These are phyloP conservation scores for Hirsutella rhossiliensis DNA, from an alignment of 2,329 filamentous ascomycete species.

Conservation along the genomic window DNA sequence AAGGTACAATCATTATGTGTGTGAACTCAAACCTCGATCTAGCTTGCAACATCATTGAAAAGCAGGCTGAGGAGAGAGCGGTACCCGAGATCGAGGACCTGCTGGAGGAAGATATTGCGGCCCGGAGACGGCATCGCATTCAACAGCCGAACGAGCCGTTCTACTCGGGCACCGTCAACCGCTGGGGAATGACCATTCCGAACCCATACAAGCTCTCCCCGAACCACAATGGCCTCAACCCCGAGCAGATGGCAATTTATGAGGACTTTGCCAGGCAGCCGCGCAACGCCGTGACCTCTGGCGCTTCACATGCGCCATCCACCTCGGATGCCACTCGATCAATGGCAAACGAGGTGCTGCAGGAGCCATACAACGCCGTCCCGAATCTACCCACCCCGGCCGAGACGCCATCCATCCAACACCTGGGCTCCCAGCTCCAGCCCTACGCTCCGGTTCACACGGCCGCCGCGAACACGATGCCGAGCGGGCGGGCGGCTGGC, in stretches of 20 bases:
- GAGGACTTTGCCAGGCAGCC: constrained; percentile 89
- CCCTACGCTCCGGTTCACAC: constrained; percentile 43
- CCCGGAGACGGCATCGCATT: constrained; percentile 62
- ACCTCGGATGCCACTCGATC: constrained; percentile 49
- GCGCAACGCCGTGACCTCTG: constrained; percentile 44
- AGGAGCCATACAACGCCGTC: constrained; percentile 48
- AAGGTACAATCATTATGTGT: constrained; percentile 95
- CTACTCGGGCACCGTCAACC: constrained; percentile 67
- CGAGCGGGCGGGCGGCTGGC: constrained; percentile 37
- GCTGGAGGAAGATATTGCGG: constrained; percentile 69
- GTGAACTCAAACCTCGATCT: constrained; percentile 95
- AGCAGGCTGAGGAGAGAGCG: constrained; percentile 87
- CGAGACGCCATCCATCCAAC: constrained; percentile 45
- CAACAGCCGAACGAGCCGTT: constrained; percentile 75
- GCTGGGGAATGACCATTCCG: constrained; percentile 89
- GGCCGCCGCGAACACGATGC: constrained; percentile 18
- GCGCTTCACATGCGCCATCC: constrained; percentile 43
- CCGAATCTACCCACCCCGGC: constrained; percentile 45
- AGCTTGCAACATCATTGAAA: constrained; percentile 88
- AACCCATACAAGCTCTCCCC: constrained; percentile 84
- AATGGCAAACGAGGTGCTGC: constrained; percentile 51
- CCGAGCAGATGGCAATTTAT: constrained; percentile 90
- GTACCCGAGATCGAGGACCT: constrained; percentile 91
- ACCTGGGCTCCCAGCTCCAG: constrained; percentile 39
- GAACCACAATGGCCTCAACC: constrained; percentile 58